These are phyloP conservation scores for Agaricus blazei DNA, from an alignment of 768 basidiomycete genomes.

Conservation along the genomic window DNA sequence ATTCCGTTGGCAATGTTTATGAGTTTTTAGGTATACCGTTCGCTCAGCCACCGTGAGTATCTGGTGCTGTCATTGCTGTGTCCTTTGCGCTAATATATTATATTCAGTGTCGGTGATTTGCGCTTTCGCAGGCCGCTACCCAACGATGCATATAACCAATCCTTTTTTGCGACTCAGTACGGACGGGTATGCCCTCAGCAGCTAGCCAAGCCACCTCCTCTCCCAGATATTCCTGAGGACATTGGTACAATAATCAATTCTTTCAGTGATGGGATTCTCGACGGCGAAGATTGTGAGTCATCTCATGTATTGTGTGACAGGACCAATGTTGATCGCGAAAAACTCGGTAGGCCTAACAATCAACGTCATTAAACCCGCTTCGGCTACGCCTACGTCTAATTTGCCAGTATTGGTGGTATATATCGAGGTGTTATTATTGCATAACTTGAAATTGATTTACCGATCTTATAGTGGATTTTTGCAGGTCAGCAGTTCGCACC, in stretches of 20 bases:
- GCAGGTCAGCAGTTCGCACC: conserved; percentile 28
- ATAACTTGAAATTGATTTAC: not conserved
- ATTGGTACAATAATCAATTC: conserved; percentile 28
- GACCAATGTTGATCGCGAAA: not conserved
- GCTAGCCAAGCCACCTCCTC: conserved; percentile 26
- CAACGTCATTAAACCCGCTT: conserved; percentile 44
- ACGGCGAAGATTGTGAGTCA: conserved; percentile 42
- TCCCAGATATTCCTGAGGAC: conserved; percentile 28
- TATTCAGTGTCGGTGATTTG: conserved; percentile 27
- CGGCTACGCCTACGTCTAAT: conserved; percentile 32
- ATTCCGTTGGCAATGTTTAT: no score
- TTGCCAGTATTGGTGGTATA: conserved; percentile 52
- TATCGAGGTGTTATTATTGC: not conserved
- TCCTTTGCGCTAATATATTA: not conserved
- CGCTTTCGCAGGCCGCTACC: conserved; percentile 38
- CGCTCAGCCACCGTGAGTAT: conserved; percentile 45
- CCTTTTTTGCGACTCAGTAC: conserved; percentile 29
- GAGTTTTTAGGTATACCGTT: conserved; percentile 40
- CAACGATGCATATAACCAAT: conserved; percentile 28
- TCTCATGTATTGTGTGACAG: not conserved
- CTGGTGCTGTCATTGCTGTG: not conserved
- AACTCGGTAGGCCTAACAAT: conserved; percentile 40
- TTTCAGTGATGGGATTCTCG: conserved; percentile 23
- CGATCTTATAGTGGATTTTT: conserved; percentile 40
- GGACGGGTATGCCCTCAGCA: conserved; percentile 48